A percentile compares a stretch with the other conserved stretches of the same genome.
phyloP scores from a whole-genome alignment of 768 basidiomycete genomes.

The Macrolepiota albuminosa region DNA sequence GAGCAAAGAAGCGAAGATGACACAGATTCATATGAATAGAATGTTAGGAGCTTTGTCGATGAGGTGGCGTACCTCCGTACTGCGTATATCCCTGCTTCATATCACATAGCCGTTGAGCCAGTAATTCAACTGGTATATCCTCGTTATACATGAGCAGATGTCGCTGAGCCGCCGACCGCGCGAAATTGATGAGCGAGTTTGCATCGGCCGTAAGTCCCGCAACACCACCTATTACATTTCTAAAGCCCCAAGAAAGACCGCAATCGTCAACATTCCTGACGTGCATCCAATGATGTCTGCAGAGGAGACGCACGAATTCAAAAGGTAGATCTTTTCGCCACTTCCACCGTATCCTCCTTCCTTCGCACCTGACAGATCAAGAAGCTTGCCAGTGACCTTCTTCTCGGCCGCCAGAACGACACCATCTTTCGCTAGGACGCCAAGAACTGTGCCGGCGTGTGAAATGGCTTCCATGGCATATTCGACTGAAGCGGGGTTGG shows the following conservation, averaged over 20 bases:
- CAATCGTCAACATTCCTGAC: not conserved
- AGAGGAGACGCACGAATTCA: slow-evolving; percentile 69
- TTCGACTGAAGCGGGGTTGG: slow-evolving; percentile 60
- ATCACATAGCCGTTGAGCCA: slow-evolving; percentile 91
- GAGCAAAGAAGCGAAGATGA: not conserved
- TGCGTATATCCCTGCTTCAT: slow-evolving; percentile 99
- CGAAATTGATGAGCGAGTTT: slow-evolving; percentile 94
- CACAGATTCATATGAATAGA: not conserved
- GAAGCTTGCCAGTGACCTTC: slow-evolving; percentile 96
- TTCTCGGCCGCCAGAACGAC: slow-evolving; percentile 94
- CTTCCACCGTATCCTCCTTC: slow-evolving; percentile 92
- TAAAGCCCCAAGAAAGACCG: slow-evolving; percentile 24
- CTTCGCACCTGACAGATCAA: slow-evolving; percentile 84
- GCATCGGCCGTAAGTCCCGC: slow-evolving; percentile 97
- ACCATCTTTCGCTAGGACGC: slow-evolving; percentile 85
- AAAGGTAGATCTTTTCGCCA: slow-evolving; percentile 95
- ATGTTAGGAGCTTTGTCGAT: not conserved
- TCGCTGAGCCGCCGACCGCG: slow-evolving; percentile 83
- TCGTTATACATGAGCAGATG: slow-evolving; percentile 92
- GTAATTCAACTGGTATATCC: slow-evolving; percentile 95
- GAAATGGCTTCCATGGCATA: slow-evolving; percentile 99
- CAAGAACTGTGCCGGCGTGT: slow-evolving; percentile 91
- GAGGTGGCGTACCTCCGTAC: slow-evolving; percentile 66
- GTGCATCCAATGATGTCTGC: not conserved
- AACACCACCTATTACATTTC: slow-evolving; percentile 93